phyloP scores from a whole-genome alignment of 495 filamentous ascomycete species.

The Trichoderma reesei region DNA sequence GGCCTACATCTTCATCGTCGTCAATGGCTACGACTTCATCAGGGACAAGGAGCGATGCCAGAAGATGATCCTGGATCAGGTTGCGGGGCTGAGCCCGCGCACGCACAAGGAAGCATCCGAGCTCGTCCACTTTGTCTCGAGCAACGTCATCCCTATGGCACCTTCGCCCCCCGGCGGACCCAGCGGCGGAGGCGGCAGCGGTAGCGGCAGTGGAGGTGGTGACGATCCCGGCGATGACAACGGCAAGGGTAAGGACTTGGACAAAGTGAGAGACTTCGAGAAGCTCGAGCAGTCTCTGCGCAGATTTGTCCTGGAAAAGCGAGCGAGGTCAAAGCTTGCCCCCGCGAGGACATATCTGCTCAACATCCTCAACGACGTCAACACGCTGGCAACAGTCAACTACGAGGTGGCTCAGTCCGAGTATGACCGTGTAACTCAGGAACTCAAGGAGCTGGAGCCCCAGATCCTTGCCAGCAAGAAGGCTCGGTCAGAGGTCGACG shows the following conservation, averaged over 20 bases:
- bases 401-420: conserved; percentile 76
- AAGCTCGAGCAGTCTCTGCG: conserved; percentile 79
- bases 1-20: conserved; percentile 97
- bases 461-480: conserved; percentile 74
- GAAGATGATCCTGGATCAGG: conserved; percentile 85
- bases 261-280: conserved; percentile 81
- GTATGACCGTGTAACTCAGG: conserved; percentile 70
- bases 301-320: conserved; percentile 92
- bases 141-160: conserved; percentile 75
- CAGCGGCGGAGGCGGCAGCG: conserved; percentile 47
- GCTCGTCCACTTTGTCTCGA: conserved; percentile 95
- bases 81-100: conserved; percentile 70
- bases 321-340: conserved; percentile 88
- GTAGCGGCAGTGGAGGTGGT: conserved; percentile 46
- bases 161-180: conserved; percentile 43
- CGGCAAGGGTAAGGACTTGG: conserved; percentile 82
- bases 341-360: conserved; percentile 94
- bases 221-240: conserved; percentile 60
- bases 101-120: conserved; percentile 90
- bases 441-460: conserved; percentile 75
- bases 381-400: conserved; percentile 77
- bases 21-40: conserved; percentile 94
- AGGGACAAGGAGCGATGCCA: conserved; percentile 73
- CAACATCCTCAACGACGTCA: conserved; percentile 80
- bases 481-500: conserved; percentile 70